Percentiles rank a stretch among this genome's conserved stretches.
Conservation (phyloP, 352 stramenopile species). For the Globisporangium echinulatum region DNA sequence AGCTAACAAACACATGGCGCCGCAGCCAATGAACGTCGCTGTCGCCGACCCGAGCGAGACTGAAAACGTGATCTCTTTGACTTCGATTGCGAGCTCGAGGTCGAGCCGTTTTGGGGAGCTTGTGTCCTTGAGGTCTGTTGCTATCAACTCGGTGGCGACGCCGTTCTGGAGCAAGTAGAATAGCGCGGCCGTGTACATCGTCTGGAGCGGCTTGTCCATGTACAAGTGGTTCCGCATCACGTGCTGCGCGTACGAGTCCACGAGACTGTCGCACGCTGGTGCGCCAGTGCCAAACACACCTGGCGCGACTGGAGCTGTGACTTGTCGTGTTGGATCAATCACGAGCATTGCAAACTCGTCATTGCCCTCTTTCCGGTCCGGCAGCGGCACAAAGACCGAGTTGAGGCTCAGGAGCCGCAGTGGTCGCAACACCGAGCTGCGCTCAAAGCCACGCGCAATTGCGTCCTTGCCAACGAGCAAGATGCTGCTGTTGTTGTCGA, state of each 20-base stretch:
- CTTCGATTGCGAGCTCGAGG: slow-evolving; percentile 10
- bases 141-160: slow-evolving; percentile 21
- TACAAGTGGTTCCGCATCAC: slow-evolving; percentile 20
- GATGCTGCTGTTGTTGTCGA: slow-evolving; percentile 14
- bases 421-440: slow-evolving; percentile 6
- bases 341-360: slow-evolving; percentile 10
- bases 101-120: slow-evolving; percentile 9
- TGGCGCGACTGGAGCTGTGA: not conserved
- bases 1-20: slow-evolving; percentile 45
- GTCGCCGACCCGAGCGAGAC: slow-evolving; percentile 40
- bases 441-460: slow-evolving; percentile 17
- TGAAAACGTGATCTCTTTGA: slow-evolving; percentile 43
- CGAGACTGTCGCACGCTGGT: slow-evolving; percentile 23
- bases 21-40: slow-evolving; percentile 43
- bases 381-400: slow-evolving; percentile 9
- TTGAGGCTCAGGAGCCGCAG: slow-evolving; percentile 11
- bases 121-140: slow-evolving; percentile 14
- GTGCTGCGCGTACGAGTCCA: slow-evolving; percentile 18
- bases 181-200: slow-evolving; percentile 33
- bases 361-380: not conserved
- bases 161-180: slow-evolving; percentile 47
- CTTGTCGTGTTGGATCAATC: not conserved
- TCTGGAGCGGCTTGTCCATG: slow-evolving; percentile 16
- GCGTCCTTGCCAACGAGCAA: slow-evolving; percentile 26
- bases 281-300: slow-evolving; percentile 9